Evolutionary conservation across 306 rosid species (phyloP).

Genomic region (Gastrolobium bilobum): DNA sequence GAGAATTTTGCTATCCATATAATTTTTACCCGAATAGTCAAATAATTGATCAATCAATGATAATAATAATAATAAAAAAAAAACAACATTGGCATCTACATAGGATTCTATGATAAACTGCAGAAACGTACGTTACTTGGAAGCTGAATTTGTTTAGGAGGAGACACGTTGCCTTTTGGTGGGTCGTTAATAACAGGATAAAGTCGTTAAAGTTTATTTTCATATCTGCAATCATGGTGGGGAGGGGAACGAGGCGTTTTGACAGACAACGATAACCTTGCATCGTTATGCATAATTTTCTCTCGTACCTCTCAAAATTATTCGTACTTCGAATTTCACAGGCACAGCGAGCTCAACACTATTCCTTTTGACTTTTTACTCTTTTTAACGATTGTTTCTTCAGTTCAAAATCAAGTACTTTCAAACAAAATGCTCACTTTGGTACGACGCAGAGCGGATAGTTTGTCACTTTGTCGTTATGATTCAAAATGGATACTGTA

Average conservation of each 20-base stretch:
- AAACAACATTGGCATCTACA: neutral
- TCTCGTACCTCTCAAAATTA: neutral
- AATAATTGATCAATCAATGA: too few relatives aligned
- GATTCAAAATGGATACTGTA: neutral
- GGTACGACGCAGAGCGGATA: slow-evolving; percentile 2
- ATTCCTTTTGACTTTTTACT: neutral
- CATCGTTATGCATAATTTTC: slow-evolving; percentile 1
- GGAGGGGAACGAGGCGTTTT: neutral
- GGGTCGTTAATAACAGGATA: slow-evolving; percentile 27
- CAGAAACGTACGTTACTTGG: neutral
- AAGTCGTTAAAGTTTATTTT: slow-evolving; percentile 11
- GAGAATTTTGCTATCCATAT: too few relatives aligned
- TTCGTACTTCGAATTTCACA: neutral
- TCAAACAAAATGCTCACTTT: neutral
- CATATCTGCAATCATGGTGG: slow-evolving; percentile 3
- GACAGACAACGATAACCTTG: slow-evolving; percentile 41
- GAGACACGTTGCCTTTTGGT: slow-evolving; percentile 30
- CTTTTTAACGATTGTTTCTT: neutral
- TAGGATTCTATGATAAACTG: neutral
- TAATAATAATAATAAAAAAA: too few relatives aligned
- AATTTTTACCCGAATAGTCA: neutral
- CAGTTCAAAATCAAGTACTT: neutral
- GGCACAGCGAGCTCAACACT: neutral
- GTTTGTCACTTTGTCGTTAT: neutral
- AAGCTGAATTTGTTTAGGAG: slow-evolving; percentile 6